Conservation (phyloP, 176 grass and related monocot genomes). For the Rhipidocladum racemiflorum region DNA sequence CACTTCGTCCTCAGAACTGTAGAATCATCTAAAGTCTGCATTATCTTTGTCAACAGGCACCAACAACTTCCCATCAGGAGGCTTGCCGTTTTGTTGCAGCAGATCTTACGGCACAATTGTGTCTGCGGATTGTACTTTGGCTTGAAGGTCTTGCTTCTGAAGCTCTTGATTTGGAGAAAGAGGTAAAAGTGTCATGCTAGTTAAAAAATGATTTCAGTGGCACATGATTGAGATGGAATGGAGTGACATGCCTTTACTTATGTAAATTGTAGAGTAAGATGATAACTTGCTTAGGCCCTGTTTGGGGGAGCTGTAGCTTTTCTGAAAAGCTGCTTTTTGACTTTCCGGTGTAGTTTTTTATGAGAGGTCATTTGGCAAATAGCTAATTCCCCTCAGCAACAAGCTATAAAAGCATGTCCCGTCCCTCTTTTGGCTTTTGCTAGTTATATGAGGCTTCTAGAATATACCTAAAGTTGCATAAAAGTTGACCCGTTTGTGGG, state of each 20-base stretch:
- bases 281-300: neutral
- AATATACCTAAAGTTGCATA: no score
- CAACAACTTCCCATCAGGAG: slow-evolving; percentile 87
- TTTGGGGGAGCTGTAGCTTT: no score
- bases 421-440: no score
- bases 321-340: no score
- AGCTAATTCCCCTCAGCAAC: no score
- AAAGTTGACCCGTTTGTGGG: no score
- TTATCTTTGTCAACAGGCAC: slow-evolving; percentile 51
- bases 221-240: neutral
- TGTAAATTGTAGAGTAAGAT: neutral
- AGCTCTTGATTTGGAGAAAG: slow-evolving; percentile 89
- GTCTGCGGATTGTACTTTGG: slow-evolving; percentile 80
- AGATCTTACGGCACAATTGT: slow-evolving; percentile 73
- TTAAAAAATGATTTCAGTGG: slow-evolving; percentile 11
- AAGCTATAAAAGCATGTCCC: no score
- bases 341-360: no score
- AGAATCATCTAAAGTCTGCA: neutral
- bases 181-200: slow-evolving; percentile 33
- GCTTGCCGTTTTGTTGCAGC: slow-evolving; percentile 73
- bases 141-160: slow-evolving; percentile 94
- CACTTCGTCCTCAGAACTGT: neutral
- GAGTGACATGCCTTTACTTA: neutral
- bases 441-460: no score
- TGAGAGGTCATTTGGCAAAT: no score